phyloP scores from a whole-genome alignment of 345 rosid genomes.

The Trapa bicornis region DNA sequence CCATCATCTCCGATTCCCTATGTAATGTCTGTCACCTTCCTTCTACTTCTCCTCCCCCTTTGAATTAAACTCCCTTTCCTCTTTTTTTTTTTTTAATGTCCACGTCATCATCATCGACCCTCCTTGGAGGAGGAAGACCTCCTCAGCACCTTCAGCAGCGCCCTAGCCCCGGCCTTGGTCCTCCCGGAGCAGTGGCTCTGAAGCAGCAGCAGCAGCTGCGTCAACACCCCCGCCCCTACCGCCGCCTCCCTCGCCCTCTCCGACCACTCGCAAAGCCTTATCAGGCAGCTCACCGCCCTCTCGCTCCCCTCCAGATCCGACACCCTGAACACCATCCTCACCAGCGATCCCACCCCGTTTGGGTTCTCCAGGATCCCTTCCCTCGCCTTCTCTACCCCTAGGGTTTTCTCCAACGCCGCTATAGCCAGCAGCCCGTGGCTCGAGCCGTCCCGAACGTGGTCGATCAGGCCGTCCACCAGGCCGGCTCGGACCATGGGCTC shows the following conservation, averaged over 20 bases:
- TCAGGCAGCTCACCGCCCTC: conserved; percentile 31
- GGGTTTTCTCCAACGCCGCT: conserved; percentile 23
- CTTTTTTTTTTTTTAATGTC: neutral
- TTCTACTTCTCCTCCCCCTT: neutral
- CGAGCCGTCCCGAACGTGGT: conserved; percentile 14
- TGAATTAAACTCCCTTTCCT: neutral
- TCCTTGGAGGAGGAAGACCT: conserved; percentile 16
- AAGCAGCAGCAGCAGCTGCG: conserved; percentile 36
- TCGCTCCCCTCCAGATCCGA: conserved; percentile 52
- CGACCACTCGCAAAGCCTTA: conserved; percentile 24
- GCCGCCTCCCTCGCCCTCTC: conserved; percentile 37
- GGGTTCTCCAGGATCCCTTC: conserved; percentile 20
- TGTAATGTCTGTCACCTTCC: neutral
- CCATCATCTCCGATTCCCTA: neutral
- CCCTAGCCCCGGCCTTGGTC: conserved; percentile 37
- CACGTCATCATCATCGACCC: conserved; percentile 3
- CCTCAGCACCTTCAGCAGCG: conserved; percentile 39
- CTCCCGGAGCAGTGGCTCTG: conserved; percentile 51
- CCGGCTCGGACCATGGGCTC: conserved; percentile 27
- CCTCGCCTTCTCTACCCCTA: conserved; percentile 23
- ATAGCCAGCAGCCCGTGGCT: conserved; percentile 17
- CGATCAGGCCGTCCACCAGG: conserved; percentile 19
- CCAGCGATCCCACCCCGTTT: conserved; percentile 25
- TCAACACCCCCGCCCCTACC: conserved; percentile 30
- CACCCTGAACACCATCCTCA: conserved; percentile 51